Conservation (phyloP, 129 eudicot genomes). For the Oenanthe sinensis region DNA sequence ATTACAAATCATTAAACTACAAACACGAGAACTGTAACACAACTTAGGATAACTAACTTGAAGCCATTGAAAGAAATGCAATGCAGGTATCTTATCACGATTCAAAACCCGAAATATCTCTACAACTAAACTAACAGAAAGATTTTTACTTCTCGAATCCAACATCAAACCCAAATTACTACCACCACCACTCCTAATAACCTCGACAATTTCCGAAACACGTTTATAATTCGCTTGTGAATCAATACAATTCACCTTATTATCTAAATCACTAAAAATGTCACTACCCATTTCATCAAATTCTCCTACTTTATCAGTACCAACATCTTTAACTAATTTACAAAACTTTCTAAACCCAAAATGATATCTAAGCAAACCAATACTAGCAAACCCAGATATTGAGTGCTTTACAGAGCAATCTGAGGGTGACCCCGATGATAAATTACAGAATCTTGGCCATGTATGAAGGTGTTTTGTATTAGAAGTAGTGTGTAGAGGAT, state of each 20-base stretch:
- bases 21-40: constrained; percentile 32
- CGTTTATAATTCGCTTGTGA: constrained; percentile 12
- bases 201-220: constrained; percentile 37
- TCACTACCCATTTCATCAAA: constrained; percentile 12
- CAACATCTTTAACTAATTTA: background rate
- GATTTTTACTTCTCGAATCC: constrained; percentile 11
- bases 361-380: constrained; percentile 3
- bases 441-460: background rate
- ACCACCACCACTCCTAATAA: constrained; percentile 30
- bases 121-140: constrained; percentile 28
- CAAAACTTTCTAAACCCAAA: constrained; percentile 10
- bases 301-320: constrained; percentile 8
- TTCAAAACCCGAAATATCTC: constrained; percentile 49
- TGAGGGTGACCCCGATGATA: constrained; percentile 22
- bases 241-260: background rate
- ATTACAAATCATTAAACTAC: constrained; percentile 60
- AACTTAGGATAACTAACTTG: constrained; percentile 23
- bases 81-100: constrained; percentile 26
- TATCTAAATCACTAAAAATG: constrained; percentile 6
- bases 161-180: constrained; percentile 33
- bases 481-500: background rate
- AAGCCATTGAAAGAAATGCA: constrained; percentile 60
- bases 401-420: constrained; percentile 8
- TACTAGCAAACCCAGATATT: background rate
- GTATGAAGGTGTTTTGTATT: constrained; percentile 4